A percentile compares a stretch with the other conserved stretches of the same genome.
These are phyloP conservation scores for Cystofilobasidium bisporidii DNA, from an alignment of 768 basidiomycete species.

Conservation along the genomic window DNA sequence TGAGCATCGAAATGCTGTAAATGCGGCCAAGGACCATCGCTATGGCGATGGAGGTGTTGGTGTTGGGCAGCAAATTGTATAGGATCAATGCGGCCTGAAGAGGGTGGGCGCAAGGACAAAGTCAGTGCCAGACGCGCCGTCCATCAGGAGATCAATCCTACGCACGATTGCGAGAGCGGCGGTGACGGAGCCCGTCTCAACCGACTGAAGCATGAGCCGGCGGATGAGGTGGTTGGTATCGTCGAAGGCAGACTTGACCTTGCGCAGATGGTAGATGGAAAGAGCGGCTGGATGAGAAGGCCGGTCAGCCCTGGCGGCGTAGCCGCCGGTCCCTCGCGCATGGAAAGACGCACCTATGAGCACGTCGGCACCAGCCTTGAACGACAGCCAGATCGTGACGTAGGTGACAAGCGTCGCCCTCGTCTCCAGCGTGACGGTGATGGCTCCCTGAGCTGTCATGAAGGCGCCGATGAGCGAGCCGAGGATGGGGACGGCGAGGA, in stretches of 20 bases:
- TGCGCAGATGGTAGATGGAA: neutral
- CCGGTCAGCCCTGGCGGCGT: neutral
- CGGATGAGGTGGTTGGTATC: neutral
- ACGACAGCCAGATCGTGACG: neutral
- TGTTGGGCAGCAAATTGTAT: neutral
- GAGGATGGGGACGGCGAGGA: neutral
- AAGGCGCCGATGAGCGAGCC: neutral
- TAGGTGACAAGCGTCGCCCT: neutral
- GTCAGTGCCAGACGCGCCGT: too few relatives aligned
- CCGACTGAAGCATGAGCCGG: neutral
- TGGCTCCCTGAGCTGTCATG: neutral
- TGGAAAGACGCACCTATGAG: neutral
- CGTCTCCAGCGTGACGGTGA: neutral
- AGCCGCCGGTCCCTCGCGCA: neutral
- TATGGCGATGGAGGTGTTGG: neutral
- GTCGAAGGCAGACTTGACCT: neutral
- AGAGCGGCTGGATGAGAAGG: neutral
- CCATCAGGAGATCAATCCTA: too few relatives aligned
- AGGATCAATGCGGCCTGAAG: neutral
- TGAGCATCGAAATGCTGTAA: neutral
- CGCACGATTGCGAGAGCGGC: neutral
- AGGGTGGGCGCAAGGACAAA: too few relatives aligned
- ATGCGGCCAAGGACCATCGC: neutral
- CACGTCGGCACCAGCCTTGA: neutral
- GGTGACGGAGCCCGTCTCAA: neutral